Evolutionary conservation across 805 yeast species (phyloP), one percentile per base, ranked within the genome.

Genomic region (Torulaspora gathmanii): DNA sequence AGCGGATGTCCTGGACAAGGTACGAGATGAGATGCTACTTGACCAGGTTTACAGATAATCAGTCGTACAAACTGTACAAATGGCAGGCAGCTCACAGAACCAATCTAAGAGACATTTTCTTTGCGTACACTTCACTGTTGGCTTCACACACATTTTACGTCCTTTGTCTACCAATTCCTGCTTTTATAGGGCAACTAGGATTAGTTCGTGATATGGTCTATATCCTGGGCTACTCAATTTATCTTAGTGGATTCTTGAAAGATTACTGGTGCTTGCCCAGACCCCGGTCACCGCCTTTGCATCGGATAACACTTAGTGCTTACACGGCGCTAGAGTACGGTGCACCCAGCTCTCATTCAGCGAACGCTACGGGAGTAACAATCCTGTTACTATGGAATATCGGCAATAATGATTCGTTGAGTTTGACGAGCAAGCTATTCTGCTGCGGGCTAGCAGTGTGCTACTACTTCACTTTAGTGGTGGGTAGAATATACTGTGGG

Each of bases 101-200:
- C 30, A 72, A 79, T 1, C 40, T 63, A 13, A 64, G 82, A 41
- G 97, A 90, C 66, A 57, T 71, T 20, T 93, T 84, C 57, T 91
- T 91, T 66, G 84, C 95, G 7, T 79, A 86, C 72, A 78, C 95
- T 3, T 96, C 98, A 13, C 82, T 84, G 55, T 70, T 93, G 51
- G 99, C 96, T 0, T 79, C 95, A 4, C 99, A 91, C 65, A 87
- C 96, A 0, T 93, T 93, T 62, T 91, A 91, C 63, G 95, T 93
- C 39, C 63, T 91, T 39, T 80, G 87, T 80, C 73, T 91, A 29
- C 99, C 99, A 0, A 61, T 85, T 8, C 86, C 93, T 10, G 72
- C 79, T 27, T 91, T 96, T 95, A 77, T 82, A 48, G 96, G 95
- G 0, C 73, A 71, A 25, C 70, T 75, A 4, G 59, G 59, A 3